Evolutionary conservation across 2,329 filamentous ascomycete genomes (phyloP), one percentile per base, ranked within the genome.

Genomic region (Neopestalotiopsis clavispora): DNA sequence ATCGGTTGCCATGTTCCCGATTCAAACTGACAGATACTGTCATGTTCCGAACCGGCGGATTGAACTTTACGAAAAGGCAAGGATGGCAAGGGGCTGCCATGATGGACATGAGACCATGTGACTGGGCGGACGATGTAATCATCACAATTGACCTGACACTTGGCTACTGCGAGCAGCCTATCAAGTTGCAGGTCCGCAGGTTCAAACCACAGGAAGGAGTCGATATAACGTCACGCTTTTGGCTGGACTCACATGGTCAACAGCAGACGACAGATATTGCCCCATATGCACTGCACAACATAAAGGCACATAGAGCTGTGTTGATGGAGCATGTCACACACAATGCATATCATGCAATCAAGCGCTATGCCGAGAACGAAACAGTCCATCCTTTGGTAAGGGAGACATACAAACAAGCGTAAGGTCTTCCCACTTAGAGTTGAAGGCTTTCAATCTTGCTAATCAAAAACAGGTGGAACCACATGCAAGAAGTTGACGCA

Each of bases 1-100:
- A 87, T 67, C 76, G 78, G 30, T 73, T 83, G 4, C 79, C 80
- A 0, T 88, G 86, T 68, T 73, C 79, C 14, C 81, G 85, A 13
- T 80, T 77, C 71, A 84, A 83, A 70, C 75, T 87, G 12, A 80
- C 78, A 30, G 79, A 83, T 9, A 76, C 82, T 17, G 71, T 76
- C 1, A 73, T 85, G 4, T 84, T 80, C 69, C 84, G 85, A n/a
- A 73, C 74, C 1, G 80, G 83, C 4, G 83, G 83, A 1, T 77
- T 86, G 14, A 72, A 77, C 2, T 77, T 86, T 32, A 87, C 85
- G 0, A 69, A 72, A 3, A 79, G 84, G 28, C 64, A 10, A 4
- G 64, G 64, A 30, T 86, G 84, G 82, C 61, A 71, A 1, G 81
- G 81, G 5, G 79, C 78, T 4, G 74, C 79, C 34, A 79, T 85